A percentile compares a stretch with the other conserved stretches of the same genome.
Evolutionary conservation across 164 flowering plant genomes (phyloP).

Genomic region (Akebia trifoliata): DNA sequence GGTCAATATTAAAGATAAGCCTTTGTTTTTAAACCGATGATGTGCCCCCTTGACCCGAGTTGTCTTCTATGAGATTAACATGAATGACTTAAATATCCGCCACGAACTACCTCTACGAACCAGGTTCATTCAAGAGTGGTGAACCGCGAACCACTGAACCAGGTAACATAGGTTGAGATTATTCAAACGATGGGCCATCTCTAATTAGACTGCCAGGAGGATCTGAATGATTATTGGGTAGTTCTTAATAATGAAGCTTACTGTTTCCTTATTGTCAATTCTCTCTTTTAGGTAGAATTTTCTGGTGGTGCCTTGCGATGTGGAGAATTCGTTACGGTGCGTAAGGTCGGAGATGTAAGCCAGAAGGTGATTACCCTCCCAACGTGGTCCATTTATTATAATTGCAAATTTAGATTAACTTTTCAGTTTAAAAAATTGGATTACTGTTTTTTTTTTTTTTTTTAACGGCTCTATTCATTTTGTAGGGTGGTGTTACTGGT

Average conservation of each 20-base stretch:
- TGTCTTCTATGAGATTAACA: too few relatives aligned
- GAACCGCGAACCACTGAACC: too few relatives aligned
- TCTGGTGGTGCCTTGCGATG: conserved; percentile 85
- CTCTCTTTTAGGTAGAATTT: conserved; percentile 83
- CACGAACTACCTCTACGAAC: too few relatives aligned
- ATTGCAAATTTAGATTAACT: background rate
- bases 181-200: background rate
- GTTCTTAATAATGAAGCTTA: background rate
- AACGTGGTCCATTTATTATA: background rate
- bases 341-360: conserved; percentile 72
- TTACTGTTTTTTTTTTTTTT: background rate
- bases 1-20: too few relatives aligned
- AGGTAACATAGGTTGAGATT: too few relatives aligned
- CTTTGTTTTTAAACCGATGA: too few relatives aligned
- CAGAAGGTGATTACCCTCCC: conserved; percentile 60
- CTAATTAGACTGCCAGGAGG: background rate
- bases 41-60: too few relatives aligned
- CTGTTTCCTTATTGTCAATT: background rate
- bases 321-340: conserved; percentile 80
- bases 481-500: conserved; percentile 64
- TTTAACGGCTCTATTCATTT: background rate
- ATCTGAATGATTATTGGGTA: background rate
- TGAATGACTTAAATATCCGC: too few relatives aligned
- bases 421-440: background rate
- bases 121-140: too few relatives aligned